Conservation (phyloP, 345 rosid genomes). For the Aethionema arabicum region DNA sequence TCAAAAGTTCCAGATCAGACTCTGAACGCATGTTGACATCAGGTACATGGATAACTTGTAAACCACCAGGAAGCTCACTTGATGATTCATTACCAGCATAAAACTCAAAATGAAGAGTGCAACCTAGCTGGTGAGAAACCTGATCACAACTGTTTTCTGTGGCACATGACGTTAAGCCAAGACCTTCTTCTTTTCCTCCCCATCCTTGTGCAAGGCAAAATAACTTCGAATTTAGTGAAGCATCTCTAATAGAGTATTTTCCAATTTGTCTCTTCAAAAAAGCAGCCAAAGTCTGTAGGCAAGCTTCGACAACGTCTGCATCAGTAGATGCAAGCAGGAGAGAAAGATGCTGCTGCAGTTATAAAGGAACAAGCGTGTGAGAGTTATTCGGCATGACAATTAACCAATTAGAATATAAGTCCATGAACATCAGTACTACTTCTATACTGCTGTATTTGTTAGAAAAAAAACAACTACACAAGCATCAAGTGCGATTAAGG, state of each 20-base stretch:
- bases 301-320: slow-evolving; percentile 92
- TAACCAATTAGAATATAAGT: not conserved
- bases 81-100: slow-evolving; percentile 54
- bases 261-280: slow-evolving; percentile 83
- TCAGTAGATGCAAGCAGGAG: slow-evolving; percentile 88
- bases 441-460: not conserved
- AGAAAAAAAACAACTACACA: not conserved
- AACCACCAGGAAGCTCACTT: slow-evolving; percentile 55
- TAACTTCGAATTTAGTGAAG: slow-evolving; percentile 71
- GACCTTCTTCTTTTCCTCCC: slow-evolving; percentile 99
- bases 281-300: slow-evolving; percentile 84
- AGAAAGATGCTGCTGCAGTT: slow-evolving; percentile 91
- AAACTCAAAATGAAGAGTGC: slow-evolving; percentile 95
- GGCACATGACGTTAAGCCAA: slow-evolving; percentile 79
- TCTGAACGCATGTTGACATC: slow-evolving; percentile 45
- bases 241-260: slow-evolving; percentile 73
- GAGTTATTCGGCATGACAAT: slow-evolving; percentile 5
- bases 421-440: slow-evolving; percentile 7
- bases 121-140: slow-evolving; percentile 73
- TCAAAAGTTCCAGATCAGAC: slow-evolving; percentile 79
- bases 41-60: slow-evolving; percentile 76
- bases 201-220: slow-evolving; percentile 98
- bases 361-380: slow-evolving; percentile 28
- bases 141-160: slow-evolving; percentile 62
- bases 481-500: not conserved